Evolutionary conservation across 352 stramenopile species (phyloP), one percentile per base, ranked within the genome.

Genomic region (Albugo candida): DNA sequence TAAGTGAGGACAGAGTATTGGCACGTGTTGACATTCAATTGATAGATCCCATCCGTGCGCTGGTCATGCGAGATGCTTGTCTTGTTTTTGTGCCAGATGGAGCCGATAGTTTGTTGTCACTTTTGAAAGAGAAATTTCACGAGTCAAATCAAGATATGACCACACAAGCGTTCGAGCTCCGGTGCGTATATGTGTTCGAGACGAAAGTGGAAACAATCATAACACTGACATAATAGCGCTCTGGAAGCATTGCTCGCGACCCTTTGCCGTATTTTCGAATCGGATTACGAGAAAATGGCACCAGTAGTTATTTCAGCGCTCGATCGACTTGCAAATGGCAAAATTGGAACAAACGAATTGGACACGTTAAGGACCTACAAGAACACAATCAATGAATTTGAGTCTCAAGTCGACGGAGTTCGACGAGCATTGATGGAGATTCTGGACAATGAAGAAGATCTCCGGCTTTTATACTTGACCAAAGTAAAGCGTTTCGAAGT

Each of bases 141-240:
- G 24, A 54, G 16, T 49, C 36, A 16, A 51, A 16, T 10, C 13
- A 6, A 24, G 51, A 6, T 6, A 45, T 49, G 11, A 19, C 36
- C 6, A 38, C 17, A 3, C 17, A 71, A 31, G 55, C 70, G 8
- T 86, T 72, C 51, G 73, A 86, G 47, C 82, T 86, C 60, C 78
- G 65, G 70, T 82, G 8, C 38, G 38, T 8, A 8, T 10, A 24
- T 43, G 17, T 19, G 38, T 10, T 24, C 8, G 20, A 3, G 8
- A 10, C 3, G 20, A 3, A 43, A 43, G 3, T 19, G 20, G 8
- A 24, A 43, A 19, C 8, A 3, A 10, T 19, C 8, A 43, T 8
- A 43, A 24, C 8, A 24, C 8, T 43, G 17, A 43, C 38, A 24
- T 43, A 10, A 13, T 52, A 52, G 47, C 13, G 48, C 48, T 27